Conservation (phyloP, 2,329 filamentous ascomycete species). For the Dothistroma septosporum region DNA sequence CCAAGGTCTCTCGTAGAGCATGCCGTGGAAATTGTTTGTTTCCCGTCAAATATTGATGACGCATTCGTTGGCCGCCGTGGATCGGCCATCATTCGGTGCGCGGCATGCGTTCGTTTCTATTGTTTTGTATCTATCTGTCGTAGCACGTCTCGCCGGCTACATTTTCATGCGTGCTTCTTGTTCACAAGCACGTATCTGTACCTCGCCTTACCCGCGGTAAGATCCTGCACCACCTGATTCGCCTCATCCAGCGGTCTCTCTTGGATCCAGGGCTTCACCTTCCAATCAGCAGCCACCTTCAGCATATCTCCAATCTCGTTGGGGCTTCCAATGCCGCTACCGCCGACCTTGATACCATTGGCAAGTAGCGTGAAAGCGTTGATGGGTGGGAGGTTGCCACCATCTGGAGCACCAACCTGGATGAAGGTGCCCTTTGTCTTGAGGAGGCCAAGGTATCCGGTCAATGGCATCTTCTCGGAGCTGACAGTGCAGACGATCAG, state of each 20-base stretch:
- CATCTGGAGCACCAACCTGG: constrained; percentile 64
- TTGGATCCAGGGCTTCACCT: constrained; percentile 60
- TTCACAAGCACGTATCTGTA: constrained; percentile 36
- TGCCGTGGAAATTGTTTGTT: too few species aligned
- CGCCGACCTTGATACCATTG: constrained; percentile 48
- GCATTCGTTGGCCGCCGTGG: too few species aligned
- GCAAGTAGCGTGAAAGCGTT: constrained; percentile 55
- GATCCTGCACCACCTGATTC: constrained; percentile 54
- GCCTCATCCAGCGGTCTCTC: constrained; percentile 55
- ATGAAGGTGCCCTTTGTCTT: constrained; percentile 57
- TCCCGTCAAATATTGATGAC: too few species aligned
- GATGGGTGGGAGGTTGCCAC: constrained; percentile 49
- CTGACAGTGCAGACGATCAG: constrained; percentile 58
- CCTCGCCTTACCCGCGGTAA: constrained; percentile 52
- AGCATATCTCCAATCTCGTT: constrained; percentile 59
- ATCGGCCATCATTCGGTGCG: too few species aligned
- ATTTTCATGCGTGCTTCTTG: constrained; percentile 13
- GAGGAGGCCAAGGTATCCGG: constrained; percentile 58
- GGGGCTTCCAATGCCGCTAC: constrained; percentile 49
- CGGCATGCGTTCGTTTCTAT: too few species aligned
- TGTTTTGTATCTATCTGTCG: too few species aligned
- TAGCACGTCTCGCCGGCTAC: not conserved
- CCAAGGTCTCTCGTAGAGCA: too few species aligned
- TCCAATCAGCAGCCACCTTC: constrained; percentile 54
- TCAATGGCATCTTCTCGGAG: constrained; percentile 58